Conservation (phyloP, 306 rosid genomes). For the Gleditsia sinensis region DNA sequence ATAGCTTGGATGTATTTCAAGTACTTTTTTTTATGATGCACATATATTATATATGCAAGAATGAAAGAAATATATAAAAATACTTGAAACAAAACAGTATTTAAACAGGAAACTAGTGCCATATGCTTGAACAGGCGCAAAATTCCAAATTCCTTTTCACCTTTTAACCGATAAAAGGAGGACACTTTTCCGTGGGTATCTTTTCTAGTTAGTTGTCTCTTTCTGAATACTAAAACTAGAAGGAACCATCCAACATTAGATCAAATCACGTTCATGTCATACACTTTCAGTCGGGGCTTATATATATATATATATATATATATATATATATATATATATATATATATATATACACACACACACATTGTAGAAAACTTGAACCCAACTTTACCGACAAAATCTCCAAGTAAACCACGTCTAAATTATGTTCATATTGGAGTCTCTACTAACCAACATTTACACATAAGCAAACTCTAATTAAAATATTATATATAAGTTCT, state of each 20-base stretch:
- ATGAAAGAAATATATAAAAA: background rate
- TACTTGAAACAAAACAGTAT: background rate
- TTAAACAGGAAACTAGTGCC: constrained; percentile 19
- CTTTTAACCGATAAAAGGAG: constrained; percentile 23
- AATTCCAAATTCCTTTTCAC: background rate
- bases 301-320: too few relatives aligned
- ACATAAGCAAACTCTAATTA: background rate
- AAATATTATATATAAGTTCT: constrained; percentile 18
- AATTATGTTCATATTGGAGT: constrained; percentile 6
- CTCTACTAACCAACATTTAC: constrained; percentile 2
- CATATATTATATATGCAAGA: background rate
- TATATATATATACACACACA: too few relatives aligned
- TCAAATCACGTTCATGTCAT: constrained; percentile 44
- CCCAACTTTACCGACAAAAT: constrained; percentile 45
- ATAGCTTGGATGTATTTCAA: too few relatives aligned
- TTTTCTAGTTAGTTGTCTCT: constrained; percentile 34
- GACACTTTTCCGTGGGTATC: constrained; percentile 28
- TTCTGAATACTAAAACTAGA: constrained; percentile 24
- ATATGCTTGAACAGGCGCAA: constrained; percentile 22
- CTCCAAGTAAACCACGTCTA: constrained; percentile 15
- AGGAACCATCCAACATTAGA: constrained; percentile 35
- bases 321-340: too few relatives aligned
- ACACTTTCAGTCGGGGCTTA: constrained; percentile 23
- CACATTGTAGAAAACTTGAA: constrained; percentile 33
- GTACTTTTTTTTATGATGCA: background rate